Evolutionary conservation across 179 eudicot genomes (phyloP).

Genomic region (Dionaea muscipula): DNA sequence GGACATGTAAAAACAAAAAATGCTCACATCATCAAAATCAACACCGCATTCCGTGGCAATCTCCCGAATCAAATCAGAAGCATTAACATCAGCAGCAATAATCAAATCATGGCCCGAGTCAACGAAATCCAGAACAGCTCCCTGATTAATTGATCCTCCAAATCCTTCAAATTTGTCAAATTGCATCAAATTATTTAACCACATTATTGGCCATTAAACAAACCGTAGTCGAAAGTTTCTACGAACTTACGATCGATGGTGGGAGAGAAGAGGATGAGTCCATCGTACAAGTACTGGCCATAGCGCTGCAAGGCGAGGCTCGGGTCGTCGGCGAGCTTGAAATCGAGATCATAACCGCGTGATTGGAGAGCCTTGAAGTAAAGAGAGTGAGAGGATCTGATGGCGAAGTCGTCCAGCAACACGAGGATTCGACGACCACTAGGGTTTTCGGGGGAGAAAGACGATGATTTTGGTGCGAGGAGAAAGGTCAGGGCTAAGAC

Average conservation of each 20-base stretch:
- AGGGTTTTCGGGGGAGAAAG: constrained; percentile 54
- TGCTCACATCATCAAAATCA: constrained; percentile 64
- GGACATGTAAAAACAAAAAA: neutral
- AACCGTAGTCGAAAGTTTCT: too few species aligned
- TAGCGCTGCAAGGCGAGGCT: constrained; percentile 46
- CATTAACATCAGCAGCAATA: constrained; percentile 50
- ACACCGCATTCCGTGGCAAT: constrained; percentile 78
- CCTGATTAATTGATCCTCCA: constrained; percentile 61
- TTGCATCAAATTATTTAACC: constrained; percentile 3
- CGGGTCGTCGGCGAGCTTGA: constrained; percentile 65
- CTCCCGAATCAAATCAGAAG: constrained; percentile 69
- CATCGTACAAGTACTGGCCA: constrained; percentile 73
- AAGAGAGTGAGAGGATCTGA: constrained; percentile 64
- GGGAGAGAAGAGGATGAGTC: constrained; percentile 59
- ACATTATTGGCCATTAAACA: neutral
- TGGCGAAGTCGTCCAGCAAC: constrained; percentile 48
- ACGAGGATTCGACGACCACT: constrained; percentile 48
- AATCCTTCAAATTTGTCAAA: constrained; percentile 26
- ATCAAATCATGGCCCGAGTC: constrained; percentile 82
- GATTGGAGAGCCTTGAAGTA: constrained; percentile 46
- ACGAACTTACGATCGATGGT: constrained; percentile 32
- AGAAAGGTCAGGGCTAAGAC: constrained; percentile 17
- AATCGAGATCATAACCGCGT: constrained; percentile 68
- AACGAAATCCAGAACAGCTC: constrained; percentile 58
- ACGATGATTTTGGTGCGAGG: constrained; percentile 20